Evolutionary conservation across 805 yeast species (phyloP).

Genomic region (Myxozyma melibiosi): DNA sequence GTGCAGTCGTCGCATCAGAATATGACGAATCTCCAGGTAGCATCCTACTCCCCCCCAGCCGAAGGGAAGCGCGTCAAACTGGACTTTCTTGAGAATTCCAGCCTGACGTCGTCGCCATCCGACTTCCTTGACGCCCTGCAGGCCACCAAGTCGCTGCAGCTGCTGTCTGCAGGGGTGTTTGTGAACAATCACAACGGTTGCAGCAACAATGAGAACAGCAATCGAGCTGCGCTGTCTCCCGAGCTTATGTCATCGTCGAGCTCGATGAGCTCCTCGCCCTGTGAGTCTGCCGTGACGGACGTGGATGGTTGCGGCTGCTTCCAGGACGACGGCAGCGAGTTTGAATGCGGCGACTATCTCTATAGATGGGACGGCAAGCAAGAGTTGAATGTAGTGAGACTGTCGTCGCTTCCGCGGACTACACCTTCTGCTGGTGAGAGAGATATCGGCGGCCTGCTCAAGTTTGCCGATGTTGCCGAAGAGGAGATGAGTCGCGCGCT

Average conservation of each 20-base stretch:
- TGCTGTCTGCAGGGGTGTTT: constrained; percentile 40
- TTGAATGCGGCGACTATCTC: constrained; percentile 45
- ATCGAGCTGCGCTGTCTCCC: no score
- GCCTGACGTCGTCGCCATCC: constrained; percentile 35
- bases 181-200: constrained; percentile 41
- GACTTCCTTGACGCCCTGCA: constrained; percentile 47
- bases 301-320: constrained; percentile 4
- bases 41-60: constrained; percentile 9
- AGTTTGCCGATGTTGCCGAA: constrained; percentile 11
- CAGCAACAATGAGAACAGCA: no score
- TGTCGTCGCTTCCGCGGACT: not conserved
- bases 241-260: not conserved
- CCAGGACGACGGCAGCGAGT: constrained; percentile 35
- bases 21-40: not conserved
- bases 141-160: constrained; percentile 48
- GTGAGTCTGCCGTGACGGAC: not conserved
- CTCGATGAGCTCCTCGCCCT: not conserved
- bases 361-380: constrained; percentile 47
- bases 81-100: constrained; percentile 24
- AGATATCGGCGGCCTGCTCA: constrained; percentile 3
- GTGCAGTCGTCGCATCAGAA: not conserved
- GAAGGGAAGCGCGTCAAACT: constrained; percentile 24
- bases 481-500: constrained; percentile 2
- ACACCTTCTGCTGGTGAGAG: not conserved
- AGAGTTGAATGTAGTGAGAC: constrained; percentile 38